phyloP scores from a whole-genome alignment of 352 stramenopile genomes.

The Phytopythium litorale region DNA sequence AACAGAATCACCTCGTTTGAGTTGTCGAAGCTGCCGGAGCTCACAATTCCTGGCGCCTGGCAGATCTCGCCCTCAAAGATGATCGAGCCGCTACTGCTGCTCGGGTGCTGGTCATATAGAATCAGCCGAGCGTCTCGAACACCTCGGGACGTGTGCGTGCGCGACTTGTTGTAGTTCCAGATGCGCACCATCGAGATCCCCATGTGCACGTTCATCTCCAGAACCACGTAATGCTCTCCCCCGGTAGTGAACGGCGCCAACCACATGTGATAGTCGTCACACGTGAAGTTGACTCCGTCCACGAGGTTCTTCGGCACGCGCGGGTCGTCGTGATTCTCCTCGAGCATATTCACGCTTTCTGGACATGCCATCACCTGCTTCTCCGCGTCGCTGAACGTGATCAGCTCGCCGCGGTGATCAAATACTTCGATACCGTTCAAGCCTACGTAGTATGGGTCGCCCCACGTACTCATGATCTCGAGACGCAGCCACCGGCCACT shows the following conservation, averaged over 20 bases:
- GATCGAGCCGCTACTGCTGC: constrained; percentile 5
- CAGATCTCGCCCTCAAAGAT: constrained; percentile 89
- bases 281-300: constrained; percentile 86
- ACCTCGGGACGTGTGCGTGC: constrained; percentile 74
- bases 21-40: constrained; percentile 35
- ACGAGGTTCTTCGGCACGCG: constrained; percentile 71
- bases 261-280: constrained; percentile 91
- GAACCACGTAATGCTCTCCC: constrained; percentile 43
- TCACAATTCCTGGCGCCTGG: constrained; percentile 63
- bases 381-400: constrained; percentile 44
- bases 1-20: constrained; percentile 89
- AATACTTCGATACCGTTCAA: constrained; percentile 90
- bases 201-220: constrained; percentile 37
- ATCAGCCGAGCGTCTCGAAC: constrained; percentile 54
- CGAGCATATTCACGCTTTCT: constrained; percentile 84
- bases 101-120: constrained; percentile 12
- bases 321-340: constrained; percentile 83
- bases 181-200: constrained; percentile 82
- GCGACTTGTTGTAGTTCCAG: constrained; percentile 94
- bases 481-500: constrained; percentile 55
- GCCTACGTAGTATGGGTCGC: constrained; percentile 88
- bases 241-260: constrained; percentile 74
- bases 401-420: constrained; percentile 50
- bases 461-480: constrained; percentile 86
- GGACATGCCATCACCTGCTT: constrained; percentile 61